Evolutionary conservation across 1,139 yeast genomes (phyloP), one percentile per base, ranked within the genome.

Genomic region (Lizanozyma gosingica): DNA sequence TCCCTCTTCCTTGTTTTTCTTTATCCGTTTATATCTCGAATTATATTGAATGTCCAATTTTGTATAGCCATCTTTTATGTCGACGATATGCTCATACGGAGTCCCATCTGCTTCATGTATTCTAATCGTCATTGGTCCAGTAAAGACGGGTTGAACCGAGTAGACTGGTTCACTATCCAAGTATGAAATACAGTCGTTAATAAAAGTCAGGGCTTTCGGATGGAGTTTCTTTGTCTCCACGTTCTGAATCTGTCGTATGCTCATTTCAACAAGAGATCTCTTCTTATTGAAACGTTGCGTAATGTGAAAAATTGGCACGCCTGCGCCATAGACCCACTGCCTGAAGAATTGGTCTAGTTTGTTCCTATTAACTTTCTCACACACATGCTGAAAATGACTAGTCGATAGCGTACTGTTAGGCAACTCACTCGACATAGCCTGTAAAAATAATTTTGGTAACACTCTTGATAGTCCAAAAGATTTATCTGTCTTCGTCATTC

Each of bases 51-150:
- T 87, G 54, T 94, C 98, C 39, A 94, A 68, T 53, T 86, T 88
- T 0, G 95, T 86, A 48, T 80, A 79, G 2, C 79, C 76, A 43
- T 90, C 97, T 53, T 87, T 86, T 42, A 94, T 67, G 49, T 88
- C 94, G 17, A 94, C 95, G 38, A 94, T 92, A 57, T 94, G 99
- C 55, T 94, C 99, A 54, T 94, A 92, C 0, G 99, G 98, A 0
- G 97, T 87, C n/a, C 98, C 98, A 59, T 94, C 98, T 0, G 97
- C 94, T 57, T 94, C 99, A 56, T 94, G 98, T 36, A 94, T 90
- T 53, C 98, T 71, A 35, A 94, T 85, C 0, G 98, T 94, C 85
- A 94, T 87, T 0, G 98, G 97, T 0, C 99, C 99, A 0, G 84
- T 73, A 50, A 86, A 86, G 1, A 79, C 73, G 2, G 74, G 65